These are phyloP conservation scores for Tylopilus sp. DNA, from an alignment of 768 basidiomycete species.

Conservation along the genomic window DNA sequence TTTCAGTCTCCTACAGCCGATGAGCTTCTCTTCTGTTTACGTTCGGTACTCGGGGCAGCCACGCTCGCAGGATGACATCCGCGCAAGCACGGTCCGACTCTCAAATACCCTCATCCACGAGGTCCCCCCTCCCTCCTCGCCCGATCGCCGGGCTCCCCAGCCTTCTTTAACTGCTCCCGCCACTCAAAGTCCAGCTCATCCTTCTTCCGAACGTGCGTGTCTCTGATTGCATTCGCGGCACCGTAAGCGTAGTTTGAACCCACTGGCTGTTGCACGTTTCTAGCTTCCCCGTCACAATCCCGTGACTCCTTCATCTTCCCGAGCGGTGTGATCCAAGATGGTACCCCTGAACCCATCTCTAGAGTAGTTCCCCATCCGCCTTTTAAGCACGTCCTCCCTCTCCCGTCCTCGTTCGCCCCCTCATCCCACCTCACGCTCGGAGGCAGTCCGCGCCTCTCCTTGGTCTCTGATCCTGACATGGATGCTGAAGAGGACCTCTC, in stretches of 20 bases:
- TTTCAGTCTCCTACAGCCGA: constrained; percentile 55
- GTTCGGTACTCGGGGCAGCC: constrained; percentile 24
- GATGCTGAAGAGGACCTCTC: constrained; percentile 25
- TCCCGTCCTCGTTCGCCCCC: constrained; percentile 25
- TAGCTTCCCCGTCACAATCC: constrained; percentile 23
- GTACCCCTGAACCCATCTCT: constrained; percentile 23
- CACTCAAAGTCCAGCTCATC: constrained; percentile 14
- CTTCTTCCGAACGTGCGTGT: constrained; percentile 26
- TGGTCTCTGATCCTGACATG: constrained; percentile 22
- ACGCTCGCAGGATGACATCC: constrained; percentile 63
- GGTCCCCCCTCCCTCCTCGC: neutral
- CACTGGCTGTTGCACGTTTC: constrained; percentile 20
- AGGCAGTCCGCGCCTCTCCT: constrained; percentile 26
- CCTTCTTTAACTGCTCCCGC: constrained; percentile 12
- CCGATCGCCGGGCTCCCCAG: neutral
- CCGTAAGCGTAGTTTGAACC: constrained; percentile 8
- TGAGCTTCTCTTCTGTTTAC: constrained; percentile 39
- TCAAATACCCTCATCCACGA: constrained; percentile 44
- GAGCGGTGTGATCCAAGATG: constrained; percentile 19
- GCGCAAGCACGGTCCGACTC: constrained; percentile 62
- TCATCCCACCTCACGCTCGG: constrained; percentile 19
- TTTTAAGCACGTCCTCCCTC: constrained; percentile 13
- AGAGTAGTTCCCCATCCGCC: constrained; percentile 9
- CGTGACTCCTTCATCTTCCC: constrained; percentile 42
- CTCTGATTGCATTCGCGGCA: constrained; percentile 2